Evolutionary conservation across 805 yeast species (phyloP), one percentile per base, ranked within the genome.

Genomic region (Pichia occidentalis): DNA sequence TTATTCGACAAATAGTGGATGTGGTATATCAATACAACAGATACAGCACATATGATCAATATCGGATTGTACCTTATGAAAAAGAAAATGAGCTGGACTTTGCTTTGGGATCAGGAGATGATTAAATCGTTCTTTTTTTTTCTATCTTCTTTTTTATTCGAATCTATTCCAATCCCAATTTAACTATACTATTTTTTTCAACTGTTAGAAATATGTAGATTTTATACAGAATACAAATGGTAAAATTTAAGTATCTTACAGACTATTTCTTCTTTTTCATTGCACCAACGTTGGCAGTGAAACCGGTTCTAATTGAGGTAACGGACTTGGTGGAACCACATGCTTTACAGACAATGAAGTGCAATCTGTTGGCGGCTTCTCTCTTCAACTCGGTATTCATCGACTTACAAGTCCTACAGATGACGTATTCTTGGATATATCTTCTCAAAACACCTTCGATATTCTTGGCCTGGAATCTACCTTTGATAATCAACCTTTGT

Each of bases 311-410:
- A 66, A 92, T 92, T 32, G 96, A 86, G 51, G 92, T 78, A 41
- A 92, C 99, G 35, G 97, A 87, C 69, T 96, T 82, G 34, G 97
- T 80, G 34, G 95, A 85, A 51, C 98, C 98, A 75, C 99, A 92
- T 40, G 95, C 85, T 61, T 88, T 87, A 74, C 99, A 92, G 56
- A 88, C 95, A 73, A 92, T 74, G 73, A 92, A 92, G 71, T 85
- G 95, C 67, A 92, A 76, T 72, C 99, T 85, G 72, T 88, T 92
- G 43, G 92, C 82, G 52, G 85, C 81, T 69, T 92, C 99, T 68
- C 95, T 88, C 72, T 81, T 85, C 63, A 92, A 75, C 52, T 82
- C 92, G 31, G 99, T 92, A 67, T 92, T 92, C 76, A 87, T 88
- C 43, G 95, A 85, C 72, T 90, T 92, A 73, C 99, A 92, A 31